phyloP scores from a whole-genome alignment of 2,329 filamentous ascomycete species.

The Aspergillus fijiensis region DNA sequence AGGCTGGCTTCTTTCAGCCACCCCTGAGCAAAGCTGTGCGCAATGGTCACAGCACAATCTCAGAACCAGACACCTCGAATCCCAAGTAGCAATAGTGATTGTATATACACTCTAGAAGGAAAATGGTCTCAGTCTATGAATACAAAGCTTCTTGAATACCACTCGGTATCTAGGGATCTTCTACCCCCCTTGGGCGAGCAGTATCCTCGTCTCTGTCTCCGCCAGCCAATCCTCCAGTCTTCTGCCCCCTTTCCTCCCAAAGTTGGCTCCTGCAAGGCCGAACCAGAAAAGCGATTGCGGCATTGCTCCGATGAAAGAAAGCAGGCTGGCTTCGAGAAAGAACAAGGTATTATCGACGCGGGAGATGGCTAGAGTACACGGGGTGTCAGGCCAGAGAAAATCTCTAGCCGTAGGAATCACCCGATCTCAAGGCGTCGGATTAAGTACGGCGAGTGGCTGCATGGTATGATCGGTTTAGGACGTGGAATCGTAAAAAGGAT shows the following conservation, averaged over 20 bases:
- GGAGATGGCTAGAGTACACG: background rate
- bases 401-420: background rate
- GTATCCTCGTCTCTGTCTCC: background rate
- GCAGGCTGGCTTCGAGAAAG: background rate
- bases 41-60: background rate
- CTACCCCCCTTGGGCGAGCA: background rate
- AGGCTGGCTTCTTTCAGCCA: no score
- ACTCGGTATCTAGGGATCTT: background rate
- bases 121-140: background rate
- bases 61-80: background rate
- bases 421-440: background rate
- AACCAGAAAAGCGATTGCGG: background rate
- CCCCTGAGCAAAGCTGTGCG: no score
- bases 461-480: background rate
- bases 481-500: background rate
- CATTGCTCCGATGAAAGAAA: background rate
- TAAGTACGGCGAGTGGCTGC: background rate
- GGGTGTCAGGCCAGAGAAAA: background rate
- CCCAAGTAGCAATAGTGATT: background rate
- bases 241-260: background rate
- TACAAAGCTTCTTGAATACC: background rate
- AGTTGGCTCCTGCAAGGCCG: background rate
- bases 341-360: background rate
- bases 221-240: background rate
- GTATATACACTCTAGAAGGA: slow-evolving; percentile 7